A percentile compares a stretch with the other conserved stretches of the same genome.
Conservation (phyloP, 2,329 filamentous ascomycete species). For the Exophiala sp. region DNA sequence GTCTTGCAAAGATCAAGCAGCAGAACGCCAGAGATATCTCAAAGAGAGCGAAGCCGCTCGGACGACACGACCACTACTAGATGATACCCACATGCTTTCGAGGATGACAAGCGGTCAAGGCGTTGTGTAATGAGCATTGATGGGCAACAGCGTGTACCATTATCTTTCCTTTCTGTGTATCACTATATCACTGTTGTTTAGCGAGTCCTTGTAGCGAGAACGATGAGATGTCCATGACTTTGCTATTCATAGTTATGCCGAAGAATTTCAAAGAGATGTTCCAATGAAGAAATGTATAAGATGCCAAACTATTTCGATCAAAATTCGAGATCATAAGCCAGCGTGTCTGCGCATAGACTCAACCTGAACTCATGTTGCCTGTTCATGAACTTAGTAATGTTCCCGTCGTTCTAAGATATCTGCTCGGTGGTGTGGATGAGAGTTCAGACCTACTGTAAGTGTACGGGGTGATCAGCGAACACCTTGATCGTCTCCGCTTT, state of each 20-base stretch:
- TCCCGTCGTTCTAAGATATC: too few relatives aligned
- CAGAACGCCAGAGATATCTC: constrained; percentile 62
- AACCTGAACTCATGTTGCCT: too few relatives aligned
- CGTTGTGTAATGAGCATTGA: background rate
- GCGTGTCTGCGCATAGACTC: too few relatives aligned
- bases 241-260: background rate
- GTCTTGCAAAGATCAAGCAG: constrained; percentile 66
- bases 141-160: background rate
- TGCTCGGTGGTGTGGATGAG: too few relatives aligned
- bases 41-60: constrained; percentile 67
- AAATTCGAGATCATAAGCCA: too few relatives aligned
- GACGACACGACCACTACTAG: constrained; percentile 35
- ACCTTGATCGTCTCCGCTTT: too few relatives aligned
- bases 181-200: background rate
- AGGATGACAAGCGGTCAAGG: background rate
- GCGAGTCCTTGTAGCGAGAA: background rate
- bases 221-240: background rate
- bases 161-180: background rate
- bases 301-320: too few relatives aligned
- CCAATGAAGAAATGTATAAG: too few relatives aligned
- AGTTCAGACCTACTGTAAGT: too few relatives aligned
- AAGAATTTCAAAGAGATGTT: too few relatives aligned
- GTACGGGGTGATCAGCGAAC: too few relatives aligned
- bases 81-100: background rate
- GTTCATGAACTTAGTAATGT: too few relatives aligned